phyloP scores from a whole-genome alignment of 306 rosid genomes.

The Lathyrus sativus region DNA sequence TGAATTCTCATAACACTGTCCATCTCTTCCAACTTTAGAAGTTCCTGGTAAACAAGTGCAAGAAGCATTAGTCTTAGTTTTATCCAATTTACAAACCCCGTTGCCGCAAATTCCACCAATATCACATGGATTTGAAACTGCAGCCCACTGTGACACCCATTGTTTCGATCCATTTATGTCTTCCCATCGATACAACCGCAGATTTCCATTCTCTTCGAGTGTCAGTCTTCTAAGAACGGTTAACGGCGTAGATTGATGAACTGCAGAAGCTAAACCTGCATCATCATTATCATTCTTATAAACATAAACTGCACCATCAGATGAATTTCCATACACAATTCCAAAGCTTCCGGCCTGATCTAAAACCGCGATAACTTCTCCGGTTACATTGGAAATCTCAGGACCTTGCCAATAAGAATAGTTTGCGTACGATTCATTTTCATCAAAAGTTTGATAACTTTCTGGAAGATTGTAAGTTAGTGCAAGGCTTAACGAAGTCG shows the following conservation, averaged over 20 bases:
- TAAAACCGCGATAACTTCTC: slow-evolving; percentile 78
- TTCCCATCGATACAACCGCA: slow-evolving; percentile 81
- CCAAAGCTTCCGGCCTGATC: slow-evolving; percentile 89
- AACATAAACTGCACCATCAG: slow-evolving; percentile 83
- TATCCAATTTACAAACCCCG: slow-evolving; percentile 75
- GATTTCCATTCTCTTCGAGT: slow-evolving; percentile 75
- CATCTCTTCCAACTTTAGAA: slow-evolving; percentile 49
- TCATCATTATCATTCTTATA: slow-evolving; percentile 73
- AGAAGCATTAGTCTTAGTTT: slow-evolving; percentile 68
- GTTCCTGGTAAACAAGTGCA: slow-evolving; percentile 89
- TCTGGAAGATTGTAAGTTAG: slow-evolving; percentile 75
- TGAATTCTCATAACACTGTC: slow-evolving; percentile 73
- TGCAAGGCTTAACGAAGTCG: slow-evolving; percentile 77
- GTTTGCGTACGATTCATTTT: slow-evolving; percentile 54
- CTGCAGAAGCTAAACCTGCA: slow-evolving; percentile 61
- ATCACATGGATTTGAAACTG: slow-evolving; percentile 85
- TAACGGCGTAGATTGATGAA: slow-evolving; percentile 48
- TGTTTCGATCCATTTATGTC: slow-evolving; percentile 80
- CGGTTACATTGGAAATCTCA: slow-evolving; percentile 81
- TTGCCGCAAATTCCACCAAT: slow-evolving; percentile 94
- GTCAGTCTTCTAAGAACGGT: slow-evolving; percentile 59
- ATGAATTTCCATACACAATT: slow-evolving; percentile 80
- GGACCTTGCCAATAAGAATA: slow-evolving; percentile 91
- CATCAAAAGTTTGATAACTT: slow-evolving; percentile 47
- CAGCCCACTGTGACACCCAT: slow-evolving; percentile 96